These are phyloP conservation scores for Candida sphagnicola DNA, from an alignment of 805 yeast species.

Conservation along the genomic window DNA sequence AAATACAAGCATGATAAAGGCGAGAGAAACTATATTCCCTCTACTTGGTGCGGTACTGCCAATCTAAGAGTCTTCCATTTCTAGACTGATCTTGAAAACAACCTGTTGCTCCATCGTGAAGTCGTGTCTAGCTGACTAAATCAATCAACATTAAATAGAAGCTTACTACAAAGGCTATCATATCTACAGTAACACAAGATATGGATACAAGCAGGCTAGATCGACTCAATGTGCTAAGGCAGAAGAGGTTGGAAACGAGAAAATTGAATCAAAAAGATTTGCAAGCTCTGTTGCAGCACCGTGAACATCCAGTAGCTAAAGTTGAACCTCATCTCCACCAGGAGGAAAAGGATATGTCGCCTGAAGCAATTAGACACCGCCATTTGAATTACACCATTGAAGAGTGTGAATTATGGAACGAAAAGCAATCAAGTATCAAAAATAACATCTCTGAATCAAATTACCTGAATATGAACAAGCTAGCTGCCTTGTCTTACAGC, in stretches of 20 bases:
- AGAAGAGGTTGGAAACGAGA: not conserved
- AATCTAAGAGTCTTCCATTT: no score
- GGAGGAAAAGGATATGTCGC: constrained; percentile 36
- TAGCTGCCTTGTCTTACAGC: constrained; percentile 59
- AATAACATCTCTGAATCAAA: constrained; percentile 29
- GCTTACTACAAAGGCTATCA: no score
- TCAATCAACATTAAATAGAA: no score
- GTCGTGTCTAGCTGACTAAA: no score
- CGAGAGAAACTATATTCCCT: no score
- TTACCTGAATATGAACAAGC: constrained; percentile 45
- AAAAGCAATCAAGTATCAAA: constrained; percentile 25
- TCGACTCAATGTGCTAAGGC: not conserved
- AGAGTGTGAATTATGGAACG: constrained; percentile 63
- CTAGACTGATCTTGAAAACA: no score
- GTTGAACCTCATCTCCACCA: not conserved
- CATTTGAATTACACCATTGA: constrained; percentile 43
- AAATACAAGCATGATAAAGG: no score
- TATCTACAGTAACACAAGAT: no score
- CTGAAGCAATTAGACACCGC: not conserved
- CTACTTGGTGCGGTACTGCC: no score
- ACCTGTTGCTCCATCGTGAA: no score
- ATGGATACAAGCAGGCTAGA: not conserved
- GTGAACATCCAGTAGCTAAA: not conserved
- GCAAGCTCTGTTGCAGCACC: not conserved
- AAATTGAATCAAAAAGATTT: not conserved